Evolutionary conservation across 2,329 filamentous ascomycete species (phyloP).

Genomic region (Ramularia collo-cygni): DNA sequence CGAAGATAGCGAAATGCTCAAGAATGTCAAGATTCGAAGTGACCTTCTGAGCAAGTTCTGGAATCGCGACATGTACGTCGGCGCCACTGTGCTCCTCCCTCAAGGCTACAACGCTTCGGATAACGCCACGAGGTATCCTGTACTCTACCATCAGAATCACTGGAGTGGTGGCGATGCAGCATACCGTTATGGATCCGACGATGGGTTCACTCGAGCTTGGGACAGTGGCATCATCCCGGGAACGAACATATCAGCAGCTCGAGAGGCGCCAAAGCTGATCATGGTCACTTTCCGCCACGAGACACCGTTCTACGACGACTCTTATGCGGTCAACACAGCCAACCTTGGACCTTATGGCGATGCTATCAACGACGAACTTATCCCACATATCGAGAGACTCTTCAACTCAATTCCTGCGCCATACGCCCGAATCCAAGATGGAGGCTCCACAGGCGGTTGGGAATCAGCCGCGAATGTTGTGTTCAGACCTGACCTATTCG

Average conservation of each 20-base stretch:
- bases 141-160: conserved; percentile 32
- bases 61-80: conserved; percentile 30
- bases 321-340: conserved; percentile 34
- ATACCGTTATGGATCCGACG: conserved; percentile 18
- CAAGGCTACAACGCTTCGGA: conserved; percentile 30
- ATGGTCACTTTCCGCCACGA: conserved; percentile 35
- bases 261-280: conserved; percentile 31
- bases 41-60: conserved; percentile 32
- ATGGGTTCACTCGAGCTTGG: conserved; percentile 21
- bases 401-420: conserved; percentile 33
- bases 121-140: conserved; percentile 28
- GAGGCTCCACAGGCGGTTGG: conserved; percentile 35
- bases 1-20: conserved; percentile 28
- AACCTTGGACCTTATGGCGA: conserved; percentile 36
- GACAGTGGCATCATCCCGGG: conserved; percentile 28
- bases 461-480: conserved; percentile 31
- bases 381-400: conserved; percentile 29
- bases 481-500: conserved; percentile 34
- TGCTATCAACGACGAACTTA: conserved; percentile 36
- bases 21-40: conserved; percentile 35
- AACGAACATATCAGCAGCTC: conserved; percentile 21
- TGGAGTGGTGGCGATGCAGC: conserved; percentile 26
- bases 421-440: conserved; percentile 33
- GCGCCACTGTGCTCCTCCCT: conserved; percentile 32
- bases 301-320: conserved; percentile 34